Evolutionary conservation across 495 filamentous ascomycete genomes (phyloP), one percentile per base, ranked within the genome.

Genomic region (Trichoderma gamsii): DNA sequence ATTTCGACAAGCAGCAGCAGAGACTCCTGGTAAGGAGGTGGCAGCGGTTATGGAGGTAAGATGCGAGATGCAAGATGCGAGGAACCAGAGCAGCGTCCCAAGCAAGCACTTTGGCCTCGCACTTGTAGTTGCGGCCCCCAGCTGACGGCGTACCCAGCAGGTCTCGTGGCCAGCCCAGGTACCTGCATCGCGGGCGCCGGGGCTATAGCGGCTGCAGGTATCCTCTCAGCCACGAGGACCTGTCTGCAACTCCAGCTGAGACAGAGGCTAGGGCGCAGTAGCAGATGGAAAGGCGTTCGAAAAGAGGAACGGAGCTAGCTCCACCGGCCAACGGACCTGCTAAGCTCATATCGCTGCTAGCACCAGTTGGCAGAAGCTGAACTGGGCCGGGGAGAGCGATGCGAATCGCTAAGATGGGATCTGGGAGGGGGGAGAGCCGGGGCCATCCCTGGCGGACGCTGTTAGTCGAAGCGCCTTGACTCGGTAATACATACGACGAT

Each of bases 81-180:
- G 44, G 44, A 49, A 49, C 44, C 44, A n/a, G 15, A 15, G n/a
- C 44, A 49, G 13, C 7, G 13, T 38, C 44, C 44, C 1, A 32
- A 29, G 56, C 56, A 61, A 61, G 56, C 56, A 61, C 56, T 61
- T 21, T 49, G 44, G 44, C 44, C 44, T 49, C 15, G 44, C n/a
- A 49, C 44, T n/a, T 49, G 44, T 49, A 13, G 35, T 7, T 16
- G 8, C 49, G 49, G n/a, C 49, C 49, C 49, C 49, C 49, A 52
- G n/a, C 49, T 52, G 18, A n/a, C n/a, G 18, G 49, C 49, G 49
- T 52, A 52, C 49, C 49, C 49, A 52, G 49, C 49, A 52, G 56
- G 56, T 61, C 11, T 13, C 56, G 4, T 32, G 23, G 56, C 56
- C 27, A 32, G 9, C 11, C 9, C 23, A 61, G 16, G 56, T 61